A percentile compares a stretch with the other conserved stretches of the same genome.
phyloP scores from a whole-genome alignment of 495 filamentous ascomycete genomes.

The Cryomyces antarcticus region DNA sequence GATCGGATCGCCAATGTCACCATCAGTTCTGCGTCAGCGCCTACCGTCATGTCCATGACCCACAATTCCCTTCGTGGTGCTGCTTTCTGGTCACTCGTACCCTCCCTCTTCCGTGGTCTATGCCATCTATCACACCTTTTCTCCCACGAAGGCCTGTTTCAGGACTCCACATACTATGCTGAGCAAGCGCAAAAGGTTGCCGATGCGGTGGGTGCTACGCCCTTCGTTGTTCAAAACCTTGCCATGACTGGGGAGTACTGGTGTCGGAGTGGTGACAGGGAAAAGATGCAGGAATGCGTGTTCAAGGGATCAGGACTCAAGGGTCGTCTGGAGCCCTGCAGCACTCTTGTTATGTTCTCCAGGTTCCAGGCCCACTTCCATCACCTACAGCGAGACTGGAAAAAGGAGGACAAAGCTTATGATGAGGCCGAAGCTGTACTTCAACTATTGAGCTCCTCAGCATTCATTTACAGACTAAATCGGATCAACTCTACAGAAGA shows the following conservation, averaged over 20 bases:
- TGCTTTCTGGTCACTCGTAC: conserved; percentile 63
- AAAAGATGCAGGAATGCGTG: neutral
- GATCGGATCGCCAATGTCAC: conserved; percentile 5
- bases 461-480: neutral
- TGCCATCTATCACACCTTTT: conserved; percentile 55
- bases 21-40: conserved; percentile 4
- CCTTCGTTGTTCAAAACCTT: conserved; percentile 30
- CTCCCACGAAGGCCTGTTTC: conserved; percentile 64
- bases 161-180: conserved; percentile 76
- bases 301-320: too few species aligned
- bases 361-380: neutral
- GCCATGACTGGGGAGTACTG: conserved; percentile 43
- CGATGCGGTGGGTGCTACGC: conserved; percentile 39
- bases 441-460: neutral
- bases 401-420: neutral
- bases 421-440: neutral
- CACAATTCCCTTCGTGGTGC: conserved; percentile 26
- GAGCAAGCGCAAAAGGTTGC: conserved; percentile 71
- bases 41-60: conserved; percentile 7
- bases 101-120: conserved; percentile 45
- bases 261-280: conserved; percentile 25
- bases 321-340: neutral
- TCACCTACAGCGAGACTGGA: neutral
- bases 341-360: neutral
- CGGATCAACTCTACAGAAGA: too few species aligned